These are phyloP conservation scores for Hymenoscyphus infarciens DNA, from an alignment of 2,329 filamentous ascomycete species.

Conservation along the genomic window DNA sequence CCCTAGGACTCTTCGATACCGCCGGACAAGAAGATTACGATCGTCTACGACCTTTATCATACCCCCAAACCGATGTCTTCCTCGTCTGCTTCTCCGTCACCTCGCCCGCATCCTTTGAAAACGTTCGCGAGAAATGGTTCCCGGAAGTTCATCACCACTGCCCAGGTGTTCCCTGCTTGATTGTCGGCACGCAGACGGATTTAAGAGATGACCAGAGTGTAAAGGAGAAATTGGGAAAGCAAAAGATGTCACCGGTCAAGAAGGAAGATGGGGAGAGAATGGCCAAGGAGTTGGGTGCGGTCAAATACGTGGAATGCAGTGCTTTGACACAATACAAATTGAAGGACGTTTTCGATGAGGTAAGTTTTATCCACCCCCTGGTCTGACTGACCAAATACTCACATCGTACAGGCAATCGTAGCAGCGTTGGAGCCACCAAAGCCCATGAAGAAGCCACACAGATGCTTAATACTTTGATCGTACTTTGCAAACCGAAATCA, in stretches of 20 bases:
- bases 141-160: conserved; percentile 98
- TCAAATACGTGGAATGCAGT: conserved; percentile 99
- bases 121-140: conserved; percentile 99
- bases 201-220: conserved; percentile 85
- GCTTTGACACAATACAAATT: conserved; percentile 97
- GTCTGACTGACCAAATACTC: conserved; percentile 16
- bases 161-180: conserved; percentile 93
- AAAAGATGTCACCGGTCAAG: conserved; percentile 91
- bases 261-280: conserved; percentile 93
- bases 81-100: conserved; percentile 98
- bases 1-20: conserved; percentile 94
- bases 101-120: conserved; percentile 95
- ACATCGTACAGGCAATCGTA: conserved; percentile 76
- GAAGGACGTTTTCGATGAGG: conserved; percentile 99
- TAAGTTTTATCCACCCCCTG: conserved; percentile 42
- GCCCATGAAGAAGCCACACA: conserved; percentile 71
- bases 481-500: neutral
- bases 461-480: conserved; percentile 64
- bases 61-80: conserved; percentile 98
- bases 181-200: conserved; percentile 97
- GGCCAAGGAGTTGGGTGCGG: conserved; percentile 94
- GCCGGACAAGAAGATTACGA: conserved; percentile 99
- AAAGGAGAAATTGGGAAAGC: conserved; percentile 85
- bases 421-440: conserved; percentile 86
- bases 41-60: conserved; percentile 90